Percentiles rank a stretch among this genome's conserved stretches.
These are phyloP conservation scores for Osmanthus fragrans DNA, from an alignment of 257 asterid genomes.

Conservation along the genomic window DNA sequence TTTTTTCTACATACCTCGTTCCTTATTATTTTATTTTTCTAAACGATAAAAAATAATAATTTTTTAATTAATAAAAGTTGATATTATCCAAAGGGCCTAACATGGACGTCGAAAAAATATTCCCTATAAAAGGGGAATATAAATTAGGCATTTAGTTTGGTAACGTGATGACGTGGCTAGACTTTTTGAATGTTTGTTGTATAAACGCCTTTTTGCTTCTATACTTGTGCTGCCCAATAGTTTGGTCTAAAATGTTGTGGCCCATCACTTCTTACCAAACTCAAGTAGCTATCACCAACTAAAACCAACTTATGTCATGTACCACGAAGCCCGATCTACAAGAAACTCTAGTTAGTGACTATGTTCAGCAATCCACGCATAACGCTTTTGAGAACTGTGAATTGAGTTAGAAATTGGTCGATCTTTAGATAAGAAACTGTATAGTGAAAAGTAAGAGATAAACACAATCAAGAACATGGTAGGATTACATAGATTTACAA, in stretches of 20 bases:
- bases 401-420: too few relatives aligned
- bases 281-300: not conserved
- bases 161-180: not conserved
- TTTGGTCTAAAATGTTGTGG: not conserved
- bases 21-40: not conserved
- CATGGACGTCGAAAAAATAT: not conserved
- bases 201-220: not conserved
- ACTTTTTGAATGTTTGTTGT: not conserved
- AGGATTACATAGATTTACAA: too few relatives aligned
- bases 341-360: not conserved
- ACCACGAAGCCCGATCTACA: not conserved
- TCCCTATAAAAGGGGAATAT: not conserved
- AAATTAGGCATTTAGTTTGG: not conserved
- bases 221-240: not conserved
- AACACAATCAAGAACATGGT: too few relatives aligned
- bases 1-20: too few relatives aligned
- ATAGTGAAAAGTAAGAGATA: too few relatives aligned
- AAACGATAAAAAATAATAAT: too few relatives aligned
- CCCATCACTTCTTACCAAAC: conserved; percentile 3
- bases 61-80: too few relatives aligned
- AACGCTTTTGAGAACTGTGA: too few relatives aligned
- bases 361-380: not conserved
- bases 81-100: not conserved
- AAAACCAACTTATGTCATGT: not conserved
- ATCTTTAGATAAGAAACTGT: too few relatives aligned